Percentiles rank a stretch among this genome's conserved stretches.
These are phyloP conservation scores for Scheffersomyces stambukii DNA, from an alignment of 1,139 yeast species.

Conservation along the genomic window DNA sequence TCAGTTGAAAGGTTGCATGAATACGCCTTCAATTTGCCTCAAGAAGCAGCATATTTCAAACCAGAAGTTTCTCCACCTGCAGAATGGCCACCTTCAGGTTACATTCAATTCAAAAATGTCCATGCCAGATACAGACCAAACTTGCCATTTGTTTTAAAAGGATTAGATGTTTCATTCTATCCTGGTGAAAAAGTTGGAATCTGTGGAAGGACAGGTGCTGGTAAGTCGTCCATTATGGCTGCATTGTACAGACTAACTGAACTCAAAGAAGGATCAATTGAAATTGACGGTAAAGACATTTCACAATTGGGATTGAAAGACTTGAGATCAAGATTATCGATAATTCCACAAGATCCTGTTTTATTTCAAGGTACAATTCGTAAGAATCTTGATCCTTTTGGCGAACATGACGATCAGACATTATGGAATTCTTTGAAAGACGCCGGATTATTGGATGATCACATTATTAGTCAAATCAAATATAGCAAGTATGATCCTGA, in stretches of 20 bases:
- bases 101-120: conserved; percentile 66
- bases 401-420: conserved; percentile 43
- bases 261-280: conserved; percentile 74
- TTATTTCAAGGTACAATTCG: conserved; percentile 64
- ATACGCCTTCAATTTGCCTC: conserved; percentile 50
- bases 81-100: conserved; percentile 85
- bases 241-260: conserved; percentile 89
- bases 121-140: conserved; percentile 82
- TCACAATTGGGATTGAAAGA: conserved; percentile 47
- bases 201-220: conserved; percentile 92
- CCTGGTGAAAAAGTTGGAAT: conserved; percentile 85
- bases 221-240: conserved; percentile 91
- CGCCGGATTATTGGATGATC: conserved; percentile 51
- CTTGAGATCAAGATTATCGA: conserved; percentile 57
- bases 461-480: conserved; percentile 7
- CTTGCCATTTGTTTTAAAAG: conserved; percentile 83
- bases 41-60: conserved; percentile 65
- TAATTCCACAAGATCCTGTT: conserved; percentile 80
- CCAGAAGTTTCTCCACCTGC: conserved; percentile 67
- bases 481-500: conserved; percentile 5
- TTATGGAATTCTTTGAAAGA: conserved; percentile 56
- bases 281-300: conserved; percentile 84
- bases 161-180: conserved; percentile 71
- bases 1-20: conserved; percentile 43
- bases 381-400: conserved; percentile 66